Evolutionary conservation across 192 early-diverging fungal species (phyloP).

Genomic region (Coemansia nantahalensis): DNA sequence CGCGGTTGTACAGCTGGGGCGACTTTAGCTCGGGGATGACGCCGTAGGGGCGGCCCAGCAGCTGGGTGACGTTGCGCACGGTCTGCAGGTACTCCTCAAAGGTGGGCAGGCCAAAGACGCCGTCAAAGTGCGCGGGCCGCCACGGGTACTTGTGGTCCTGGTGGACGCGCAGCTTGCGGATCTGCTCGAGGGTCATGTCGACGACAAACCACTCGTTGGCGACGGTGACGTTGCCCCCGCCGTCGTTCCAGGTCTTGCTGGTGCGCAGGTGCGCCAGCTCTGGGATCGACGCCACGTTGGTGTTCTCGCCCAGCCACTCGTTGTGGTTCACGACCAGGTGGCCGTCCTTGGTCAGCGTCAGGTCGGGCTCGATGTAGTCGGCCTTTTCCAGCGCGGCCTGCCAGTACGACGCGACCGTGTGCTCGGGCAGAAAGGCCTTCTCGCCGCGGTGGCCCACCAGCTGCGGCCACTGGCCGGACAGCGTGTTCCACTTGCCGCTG

Average conservation of each 20-base stretch:
- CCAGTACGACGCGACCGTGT: conserved; percentile 47
- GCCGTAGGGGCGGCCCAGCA: conserved; percentile 34
- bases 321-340: conserved; percentile 53
- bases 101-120: conserved; percentile 34
- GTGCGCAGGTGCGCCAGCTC: conserved; percentile 21
- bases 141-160: conserved; percentile 29
- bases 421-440: conserved; percentile 54
- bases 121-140: conserved; percentile 47
- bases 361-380: conserved; percentile 51
- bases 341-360: conserved; percentile 45
- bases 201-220: conserved; percentile 48
- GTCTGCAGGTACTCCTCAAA: conserved; percentile 50
- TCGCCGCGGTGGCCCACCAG: conserved; percentile 52
- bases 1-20: conserved; percentile 38
- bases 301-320: conserved; percentile 46
- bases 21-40: conserved; percentile 53
- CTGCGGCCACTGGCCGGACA: conserved; percentile 21
- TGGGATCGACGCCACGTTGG: conserved; percentile 25
- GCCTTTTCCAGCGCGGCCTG: conserved; percentile 49
- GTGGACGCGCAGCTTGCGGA: conserved; percentile 25
- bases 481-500: conserved; percentile 26
- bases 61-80: conserved; percentile 28
- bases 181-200: conserved; percentile 43
- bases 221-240: conserved; percentile 2
- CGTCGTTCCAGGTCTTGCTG: conserved; percentile 37